These are phyloP conservation scores for Laetiporus sulphureus DNA, from an alignment of 1,284 basidiomycete genomes.

Conservation along the genomic window DNA sequence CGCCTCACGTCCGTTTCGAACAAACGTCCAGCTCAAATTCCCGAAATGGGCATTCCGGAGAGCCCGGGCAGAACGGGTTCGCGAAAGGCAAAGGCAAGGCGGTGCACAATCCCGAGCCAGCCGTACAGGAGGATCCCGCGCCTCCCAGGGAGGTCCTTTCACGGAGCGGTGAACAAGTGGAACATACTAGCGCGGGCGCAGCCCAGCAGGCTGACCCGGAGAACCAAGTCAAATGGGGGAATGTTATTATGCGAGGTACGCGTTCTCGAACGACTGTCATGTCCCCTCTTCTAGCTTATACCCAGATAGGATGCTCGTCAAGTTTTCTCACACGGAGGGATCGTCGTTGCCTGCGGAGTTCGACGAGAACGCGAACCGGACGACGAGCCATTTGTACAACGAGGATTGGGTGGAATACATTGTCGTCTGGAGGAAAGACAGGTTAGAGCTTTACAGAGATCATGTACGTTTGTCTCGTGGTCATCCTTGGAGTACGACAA, in stretches of 20 bases:
- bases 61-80: not conserved
- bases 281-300: slow-evolving; percentile 12
- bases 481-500: slow-evolving; percentile 1
- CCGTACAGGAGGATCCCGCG: slow-evolving; percentile 30
- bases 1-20: too few relatives aligned
- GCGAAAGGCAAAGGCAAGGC: slow-evolving; percentile 23
- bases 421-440: slow-evolving; percentile 69
- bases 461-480: slow-evolving; percentile 43
- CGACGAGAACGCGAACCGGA: slow-evolving; percentile 62
- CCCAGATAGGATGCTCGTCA: slow-evolving; percentile 80
- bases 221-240: slow-evolving; percentile 30
- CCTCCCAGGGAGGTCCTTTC: slow-evolving; percentile 55
- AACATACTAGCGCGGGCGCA: slow-evolving; percentile 58
- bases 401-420: slow-evolving; percentile 74
- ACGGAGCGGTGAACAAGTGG: slow-evolving; percentile 42
- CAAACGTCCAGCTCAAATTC: too few relatives aligned
- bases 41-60: too few relatives aligned
- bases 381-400: slow-evolving; percentile 52
- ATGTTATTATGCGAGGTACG: slow-evolving; percentile 59
- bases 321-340: slow-evolving; percentile 54
- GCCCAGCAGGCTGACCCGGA: slow-evolving; percentile 27
- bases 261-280: not conserved
- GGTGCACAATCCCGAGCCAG: slow-evolving; percentile 27
- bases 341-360: slow-evolving; percentile 49
- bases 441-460: slow-evolving; percentile 75